Evolutionary conservation across 176 grass and related monocot species (phyloP).

Genomic region (Avena insularis): DNA sequence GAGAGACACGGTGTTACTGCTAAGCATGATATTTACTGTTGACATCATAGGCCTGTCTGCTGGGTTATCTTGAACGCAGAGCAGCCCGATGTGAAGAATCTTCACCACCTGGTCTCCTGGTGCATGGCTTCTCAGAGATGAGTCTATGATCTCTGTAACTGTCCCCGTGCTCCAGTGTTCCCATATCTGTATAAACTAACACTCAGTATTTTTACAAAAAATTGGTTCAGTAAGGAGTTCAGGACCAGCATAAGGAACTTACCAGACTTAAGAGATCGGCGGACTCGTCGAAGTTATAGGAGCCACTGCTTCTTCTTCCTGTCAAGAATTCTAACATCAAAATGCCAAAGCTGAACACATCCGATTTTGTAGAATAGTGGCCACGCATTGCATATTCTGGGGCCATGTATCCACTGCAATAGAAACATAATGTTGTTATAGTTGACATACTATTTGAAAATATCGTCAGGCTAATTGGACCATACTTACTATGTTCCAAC

Average conservation of each 20-base stretch:
- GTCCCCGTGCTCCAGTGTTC: slow-evolving; percentile 59
- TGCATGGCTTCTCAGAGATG: slow-evolving; percentile 30
- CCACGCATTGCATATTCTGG: slow-evolving; percentile 68
- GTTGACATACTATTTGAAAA: background rate
- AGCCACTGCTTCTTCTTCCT: slow-evolving; percentile 54
- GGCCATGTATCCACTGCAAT: slow-evolving; percentile 55
- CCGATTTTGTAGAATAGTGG: slow-evolving; percentile 67
- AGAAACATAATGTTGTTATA: background rate
- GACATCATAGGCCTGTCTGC: slow-evolving; percentile 63
- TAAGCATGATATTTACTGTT: slow-evolving; percentile 63
- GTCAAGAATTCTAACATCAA: slow-evolving; percentile 75
- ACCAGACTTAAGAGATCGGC: slow-evolving; percentile 57
- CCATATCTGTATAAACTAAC: slow-evolving; percentile 55
- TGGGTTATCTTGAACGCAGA: slow-evolving; percentile 72
- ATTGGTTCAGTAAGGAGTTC: background rate
- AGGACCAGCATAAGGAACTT: background rate
- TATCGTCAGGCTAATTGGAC: background rate
- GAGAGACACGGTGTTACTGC: slow-evolving; percentile 50
- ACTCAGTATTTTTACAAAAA: background rate
- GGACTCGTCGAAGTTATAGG: slow-evolving; percentile 39
- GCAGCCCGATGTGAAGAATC: slow-evolving; percentile 58
- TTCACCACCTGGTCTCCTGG: slow-evolving; percentile 48
- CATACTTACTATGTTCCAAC: slow-evolving; percentile 77
- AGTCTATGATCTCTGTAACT: slow-evolving; percentile 46
- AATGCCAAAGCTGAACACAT: slow-evolving; percentile 68